Base-by-base conservation (phyloP, 805 yeast species). In the Pichia pseudocactophila region DNA sequence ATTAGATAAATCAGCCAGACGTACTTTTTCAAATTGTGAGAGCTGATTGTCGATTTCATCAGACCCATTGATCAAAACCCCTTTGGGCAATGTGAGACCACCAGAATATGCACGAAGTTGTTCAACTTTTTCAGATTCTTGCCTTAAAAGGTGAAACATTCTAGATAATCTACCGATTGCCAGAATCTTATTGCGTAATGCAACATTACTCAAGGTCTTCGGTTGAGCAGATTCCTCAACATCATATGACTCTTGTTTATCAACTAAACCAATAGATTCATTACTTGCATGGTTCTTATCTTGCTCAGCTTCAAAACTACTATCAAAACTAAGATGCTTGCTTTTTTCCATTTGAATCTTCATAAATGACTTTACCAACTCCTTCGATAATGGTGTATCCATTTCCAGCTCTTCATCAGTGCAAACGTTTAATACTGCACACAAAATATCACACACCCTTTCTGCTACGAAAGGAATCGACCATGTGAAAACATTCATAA, bases 401-500 rank as follows among this genome's bases (percentile, higher is more conserved):
- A 81, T 86, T 44, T 80, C 90, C 45, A 90, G 71, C 62, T 90
- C 98, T 57, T 90, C 96, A 57, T 89, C 95, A 0, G 97, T 84
- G 66, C 98, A 90, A 44, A 92, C 85, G 61, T 90, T 90, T 59
- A 92, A 71, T 32, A 90, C 84, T 1, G 92, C 76, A 18, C 87
- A 83, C 57, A 90, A 71, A 82, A 90, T 89, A 59, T 92, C 97
- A 12, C 95, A 85, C 42, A 89, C 84, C 57, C 92, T 86, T 60
- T 90, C 96, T 17, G 97, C 97, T 19, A 92, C 97, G 67, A 92
- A 90, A 7, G 97, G 98, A 44, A 90, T 68, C 2, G 96, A 85
- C 97, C 97, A 92, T 10, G 95, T 82, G 62, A 90, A 90, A 7
- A 90, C 96, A 61, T 92, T 97, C 95, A 89, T 87, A 55, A 89